These are phyloP conservation scores for Sporisorium sorghi DNA, from an alignment of 1,284 basidiomycete species.

Conservation along the genomic window DNA sequence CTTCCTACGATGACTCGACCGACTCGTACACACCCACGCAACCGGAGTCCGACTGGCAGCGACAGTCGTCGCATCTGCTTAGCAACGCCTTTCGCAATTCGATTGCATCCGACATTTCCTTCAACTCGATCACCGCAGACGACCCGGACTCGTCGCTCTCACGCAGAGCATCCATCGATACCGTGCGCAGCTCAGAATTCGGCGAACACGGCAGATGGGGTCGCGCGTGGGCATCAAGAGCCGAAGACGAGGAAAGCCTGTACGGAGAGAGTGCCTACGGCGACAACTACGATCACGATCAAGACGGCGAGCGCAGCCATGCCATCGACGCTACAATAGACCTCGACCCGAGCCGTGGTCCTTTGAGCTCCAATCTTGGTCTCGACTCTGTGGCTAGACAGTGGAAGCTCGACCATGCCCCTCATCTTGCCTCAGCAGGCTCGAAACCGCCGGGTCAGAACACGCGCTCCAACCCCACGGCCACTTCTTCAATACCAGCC, in stretches of 20 bases:
- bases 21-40: slow-evolving; percentile 19
- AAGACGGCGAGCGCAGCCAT: neutral
- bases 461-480: neutral
- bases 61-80: slow-evolving; percentile 38
- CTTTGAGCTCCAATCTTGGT: slow-evolving; percentile 10
- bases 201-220: slow-evolving; percentile 61
- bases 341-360: slow-evolving; percentile 17
- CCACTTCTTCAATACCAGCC: slow-evolving; percentile 15
- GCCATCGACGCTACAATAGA: slow-evolving; percentile 20
- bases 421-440: slow-evolving; percentile 1
- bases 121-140: slow-evolving; percentile 54
- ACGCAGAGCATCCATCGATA: slow-evolving; percentile 54
- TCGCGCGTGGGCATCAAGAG: slow-evolving; percentile 51
- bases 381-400: slow-evolving; percentile 34
- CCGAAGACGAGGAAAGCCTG: slow-evolving; percentile 60
- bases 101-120: slow-evolving; percentile 55
- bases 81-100: slow-evolving; percentile 56
- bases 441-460: neutral
- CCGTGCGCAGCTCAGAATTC: slow-evolving; percentile 61
- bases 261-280: slow-evolving; percentile 46
- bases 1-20: slow-evolving; percentile 24
- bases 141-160: slow-evolving; percentile 20
- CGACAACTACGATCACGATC: slow-evolving; percentile 23
- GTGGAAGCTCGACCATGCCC: slow-evolving; percentile 35
- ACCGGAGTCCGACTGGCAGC: slow-evolving; percentile 19